Base-by-base conservation (phyloP, 768 basidiomycete species). In the Hemileccinum rubropunctum region DNA sequence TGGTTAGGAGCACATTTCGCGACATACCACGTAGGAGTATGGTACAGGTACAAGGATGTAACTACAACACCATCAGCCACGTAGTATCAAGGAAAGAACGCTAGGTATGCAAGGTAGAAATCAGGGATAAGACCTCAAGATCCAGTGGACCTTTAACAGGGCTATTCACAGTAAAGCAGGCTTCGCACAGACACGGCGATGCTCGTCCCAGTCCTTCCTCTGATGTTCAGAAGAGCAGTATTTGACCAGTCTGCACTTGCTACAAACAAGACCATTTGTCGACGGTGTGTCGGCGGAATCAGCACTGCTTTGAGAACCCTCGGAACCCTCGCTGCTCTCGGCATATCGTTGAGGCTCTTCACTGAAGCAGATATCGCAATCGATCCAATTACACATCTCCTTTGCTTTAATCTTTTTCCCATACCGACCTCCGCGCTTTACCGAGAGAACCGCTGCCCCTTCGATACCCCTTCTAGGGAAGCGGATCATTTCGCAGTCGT, bases 351-450 rank as follows among this genome's bases (percentile, higher is more conserved):
- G 64, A 13, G 23, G 45, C 28, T 77, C 76, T 42, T 79, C 80
- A 46, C 71, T 69, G 59, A 88, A 88, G 51, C 73, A 74, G 30
- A 81, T 73, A 53, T 79, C 73, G 60, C 87, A 89, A 57, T 87
- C 86, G 47, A 88, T 83, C 87, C 87, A 89, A 58, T 89, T 89
- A 67, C 87, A 89, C 84, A 89, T 87, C 64, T 84, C 80, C 53
- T 72, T 75, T 28, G 73, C 61, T 56, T 75, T 79, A 11, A 83
- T 67, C 44, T 74, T 75, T 57, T 72, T 79, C 42, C 76, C 76
- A 43, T 56, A 73, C 56, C 70, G 74, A 47, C 74, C 73, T 42
- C 80, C 79, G n/a, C 78, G 74, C 56, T 79, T 81, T 59, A 86
- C 75, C 36, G 83, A 75, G 32, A 89, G 74, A 36, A 88, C 73